Percentiles rank a stretch among this genome's conserved stretches.
These are phyloP conservation scores for Parasitella parasitica DNA, from an alignment of 371 early-diverging fungal species.

Conservation along the genomic window DNA sequence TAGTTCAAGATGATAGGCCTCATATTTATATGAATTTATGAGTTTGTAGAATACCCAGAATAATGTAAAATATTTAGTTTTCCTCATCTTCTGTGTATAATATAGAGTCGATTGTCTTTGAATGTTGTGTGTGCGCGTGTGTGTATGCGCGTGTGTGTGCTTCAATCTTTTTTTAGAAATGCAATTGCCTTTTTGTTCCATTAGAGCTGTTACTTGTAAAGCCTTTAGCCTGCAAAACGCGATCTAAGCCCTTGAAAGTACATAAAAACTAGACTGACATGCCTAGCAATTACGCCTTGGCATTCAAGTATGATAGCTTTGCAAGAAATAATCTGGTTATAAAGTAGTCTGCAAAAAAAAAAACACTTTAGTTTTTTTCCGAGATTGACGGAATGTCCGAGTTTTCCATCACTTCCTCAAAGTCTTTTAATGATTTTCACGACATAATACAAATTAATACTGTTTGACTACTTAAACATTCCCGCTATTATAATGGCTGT, in stretches of 20 bases:
- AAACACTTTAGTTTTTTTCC: not conserved
- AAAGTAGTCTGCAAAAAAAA: not conserved
- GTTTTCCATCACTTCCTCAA: conserved; percentile 14
- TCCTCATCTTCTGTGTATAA: not conserved
- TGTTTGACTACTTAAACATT: too few relatives aligned
- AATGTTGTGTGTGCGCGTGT: not conserved
- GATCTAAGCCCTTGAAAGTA: not conserved
- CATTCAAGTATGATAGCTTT: too few relatives aligned
- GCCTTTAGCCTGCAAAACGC: not conserved
- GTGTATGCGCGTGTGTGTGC: not conserved
- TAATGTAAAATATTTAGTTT: not conserved
- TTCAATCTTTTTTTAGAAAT: not conserved
- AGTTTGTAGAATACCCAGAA: not conserved
- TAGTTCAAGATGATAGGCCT: not conserved
- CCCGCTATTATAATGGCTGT: too few relatives aligned
- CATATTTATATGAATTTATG: not conserved
- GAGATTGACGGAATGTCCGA: conserved; percentile 14
- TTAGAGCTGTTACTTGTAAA: too few relatives aligned
- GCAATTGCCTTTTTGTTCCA: not conserved
- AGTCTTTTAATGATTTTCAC: too few relatives aligned
- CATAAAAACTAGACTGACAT: not conserved
- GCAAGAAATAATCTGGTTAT: too few relatives aligned
- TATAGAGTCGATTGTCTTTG: not conserved
- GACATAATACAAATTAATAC: too few relatives aligned
- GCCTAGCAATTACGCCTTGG: too few relatives aligned